Conservation (phyloP, 768 basidiomycete genomes). For the Termitomyces eurrhizus region DNA sequence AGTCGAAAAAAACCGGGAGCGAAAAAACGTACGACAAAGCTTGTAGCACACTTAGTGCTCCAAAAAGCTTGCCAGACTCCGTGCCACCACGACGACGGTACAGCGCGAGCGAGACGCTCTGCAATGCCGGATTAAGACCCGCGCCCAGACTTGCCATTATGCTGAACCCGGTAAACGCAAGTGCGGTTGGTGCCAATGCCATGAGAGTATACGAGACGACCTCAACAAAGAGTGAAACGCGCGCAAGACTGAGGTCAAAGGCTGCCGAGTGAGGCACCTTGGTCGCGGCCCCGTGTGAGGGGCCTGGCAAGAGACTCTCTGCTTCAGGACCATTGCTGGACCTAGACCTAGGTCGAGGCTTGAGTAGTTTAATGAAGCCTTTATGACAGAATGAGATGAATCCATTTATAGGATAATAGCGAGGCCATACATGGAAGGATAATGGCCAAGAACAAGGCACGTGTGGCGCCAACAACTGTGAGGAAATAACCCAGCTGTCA, state of each 20-base stretch:
- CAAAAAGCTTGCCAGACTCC: constrained; percentile 75
- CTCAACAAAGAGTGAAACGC: constrained; percentile 58
- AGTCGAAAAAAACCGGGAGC: background rate
- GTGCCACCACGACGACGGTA: constrained; percentile 51
- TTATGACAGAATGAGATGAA: background rate
- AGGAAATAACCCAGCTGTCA: constrained; percentile 71
- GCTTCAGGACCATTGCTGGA: constrained; percentile 20
- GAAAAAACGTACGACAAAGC: constrained; percentile 48
- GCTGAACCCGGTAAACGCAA: constrained; percentile 48
- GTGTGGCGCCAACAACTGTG: constrained; percentile 46
- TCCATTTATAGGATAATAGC: background rate
- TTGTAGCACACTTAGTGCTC: constrained; percentile 72
- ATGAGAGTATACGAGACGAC: constrained; percentile 46
- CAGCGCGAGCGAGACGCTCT: constrained; percentile 69
- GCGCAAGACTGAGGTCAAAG: constrained; percentile 72
- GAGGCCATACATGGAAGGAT: constrained; percentile 51
- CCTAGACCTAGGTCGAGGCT: constrained; percentile 33
- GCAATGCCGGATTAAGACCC: constrained; percentile 62
- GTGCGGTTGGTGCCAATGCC: constrained; percentile 40
- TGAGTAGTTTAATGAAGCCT: constrained; percentile 56
- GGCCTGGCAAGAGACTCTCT: constrained; percentile 24
- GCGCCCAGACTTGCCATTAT: constrained; percentile 53
- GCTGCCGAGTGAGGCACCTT: constrained; percentile 37
- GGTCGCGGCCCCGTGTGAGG: constrained; percentile 10
- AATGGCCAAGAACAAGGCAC: constrained; percentile 52